Base-by-base conservation (phyloP, 768 basidiomycete species). In the Lactarius hengduanensis region DNA sequence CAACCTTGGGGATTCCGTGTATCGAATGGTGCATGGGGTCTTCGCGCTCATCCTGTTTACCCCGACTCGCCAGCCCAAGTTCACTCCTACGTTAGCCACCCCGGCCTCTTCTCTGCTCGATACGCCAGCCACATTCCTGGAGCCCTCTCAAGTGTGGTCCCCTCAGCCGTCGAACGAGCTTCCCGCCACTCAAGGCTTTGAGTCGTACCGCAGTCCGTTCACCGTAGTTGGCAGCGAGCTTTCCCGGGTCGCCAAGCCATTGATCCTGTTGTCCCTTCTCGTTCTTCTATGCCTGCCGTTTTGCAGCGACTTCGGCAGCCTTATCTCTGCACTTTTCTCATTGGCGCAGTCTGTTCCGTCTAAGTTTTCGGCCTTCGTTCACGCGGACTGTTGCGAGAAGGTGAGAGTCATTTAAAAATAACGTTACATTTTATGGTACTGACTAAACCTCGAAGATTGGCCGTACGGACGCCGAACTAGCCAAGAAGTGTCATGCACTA, bases 1-100 rank as follows among this genome's bases (percentile, higher is more conserved):
- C 50, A 11, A n/a, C 38, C 38, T 62, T 41, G 53, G 28, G 38
- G 53, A 41, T 55, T 62, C 53, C 53, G 54, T 53, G 32, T 61
- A 45, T 38, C 34, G 34, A 28, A 30, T 38, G 22, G 26, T 34
- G 1, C 50, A 53, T 30, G 50, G 61, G 16, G 16, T 40, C 16
- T 61, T 36, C 36, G 32, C 60, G 7, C 36, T 62, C 61, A n/a
- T 40, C 36, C 18, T 40, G 22, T 62, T 54, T 28, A 38, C 61
- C 18, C n/a, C 9, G 20, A 38, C 15, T 38, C 50, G 50, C 36
- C 22, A 62, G 47, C 20, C 11, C 16, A 60, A 54, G 38, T 30
- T 53, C n/a, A 38, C 47, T 4, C 47, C 50, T 16, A 54, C 50
- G 16, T 3, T 40, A 43, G 18, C n/a, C 20, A 10, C 53, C 30